These are phyloP conservation scores for Macrocybe gigantea DNA, from an alignment of 768 basidiomycete genomes.

Conservation along the genomic window DNA sequence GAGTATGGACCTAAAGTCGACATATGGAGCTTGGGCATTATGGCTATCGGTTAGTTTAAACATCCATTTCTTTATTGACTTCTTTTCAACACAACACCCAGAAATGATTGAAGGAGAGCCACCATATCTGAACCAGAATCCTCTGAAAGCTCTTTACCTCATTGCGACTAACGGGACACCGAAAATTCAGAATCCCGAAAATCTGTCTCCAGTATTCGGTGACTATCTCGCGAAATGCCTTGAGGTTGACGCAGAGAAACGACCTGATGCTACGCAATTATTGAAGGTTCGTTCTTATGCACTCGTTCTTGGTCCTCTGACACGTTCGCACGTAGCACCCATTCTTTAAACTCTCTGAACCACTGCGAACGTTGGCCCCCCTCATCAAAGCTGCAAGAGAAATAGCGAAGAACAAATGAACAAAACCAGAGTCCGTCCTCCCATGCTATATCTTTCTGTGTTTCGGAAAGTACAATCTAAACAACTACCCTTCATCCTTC, in stretches of 20 bases:
- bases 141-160: conserved; percentile 92
- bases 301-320: conserved; percentile 5
- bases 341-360: conserved; percentile 86
- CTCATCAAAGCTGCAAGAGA: conserved; percentile 91
- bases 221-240: conserved; percentile 86
- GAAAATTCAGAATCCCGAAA: conserved; percentile 86
- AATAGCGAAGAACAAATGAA: conserved; percentile 60
- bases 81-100: conserved; percentile 19
- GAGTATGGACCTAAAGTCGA: conserved; percentile 99
- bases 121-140: conserved; percentile 94
- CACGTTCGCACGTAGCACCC: conserved; percentile 48
- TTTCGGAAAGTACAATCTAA: neutral
- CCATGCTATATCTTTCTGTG: neutral
- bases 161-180: conserved; percentile 99
- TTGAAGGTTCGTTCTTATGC: conserved; percentile 49
- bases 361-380: conserved; percentile 78
- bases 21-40: conserved; percentile 95
- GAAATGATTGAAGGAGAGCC: conserved; percentile 99
- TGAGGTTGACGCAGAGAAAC: conserved; percentile 92
- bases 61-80: neutral
- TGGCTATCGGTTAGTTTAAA: conserved; percentile 73
- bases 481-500: neutral
- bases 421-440: neutral
- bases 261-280: conserved; percentile 80
- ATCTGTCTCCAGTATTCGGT: conserved; percentile 67